These are phyloP conservation scores for Phytophthora sp. DNA, from an alignment of 352 stramenopile species.

Conservation along the genomic window DNA sequence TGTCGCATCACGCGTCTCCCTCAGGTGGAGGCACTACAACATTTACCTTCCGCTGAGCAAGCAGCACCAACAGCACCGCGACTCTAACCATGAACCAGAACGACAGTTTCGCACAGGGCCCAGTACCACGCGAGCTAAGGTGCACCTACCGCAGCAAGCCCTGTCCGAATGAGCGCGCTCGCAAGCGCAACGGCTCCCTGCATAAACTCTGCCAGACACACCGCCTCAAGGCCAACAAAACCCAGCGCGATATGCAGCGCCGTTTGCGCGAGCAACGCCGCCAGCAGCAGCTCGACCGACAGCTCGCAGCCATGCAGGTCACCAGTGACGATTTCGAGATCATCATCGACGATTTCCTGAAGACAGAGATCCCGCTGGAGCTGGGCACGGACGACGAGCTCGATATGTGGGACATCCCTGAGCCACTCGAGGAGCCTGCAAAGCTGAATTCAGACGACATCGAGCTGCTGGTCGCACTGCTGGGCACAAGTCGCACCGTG, in stretches of 20 bases:
- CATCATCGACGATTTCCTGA: constrained; percentile 37
- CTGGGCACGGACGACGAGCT: constrained; percentile 40
- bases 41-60: constrained; percentile 34
- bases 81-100: constrained; percentile 26
- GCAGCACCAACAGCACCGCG: constrained; percentile 8
- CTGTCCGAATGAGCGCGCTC: constrained; percentile 51
- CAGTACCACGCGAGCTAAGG: constrained; percentile 33
- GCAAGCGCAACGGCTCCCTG: constrained; percentile 54
- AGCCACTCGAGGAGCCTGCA: constrained; percentile 34
- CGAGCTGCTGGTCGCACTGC: constrained; percentile 34
- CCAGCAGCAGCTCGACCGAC: constrained; percentile 30
- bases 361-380: constrained; percentile 31
- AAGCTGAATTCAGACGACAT: constrained; percentile 41
- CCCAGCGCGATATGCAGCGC: constrained; percentile 54
- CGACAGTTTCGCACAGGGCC: constrained; percentile 6
- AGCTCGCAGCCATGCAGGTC: constrained; percentile 26
- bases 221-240: constrained; percentile 61
- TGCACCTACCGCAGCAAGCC: constrained; percentile 61
- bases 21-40: constrained; percentile 21
- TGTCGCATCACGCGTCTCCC: not conserved
- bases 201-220: constrained; percentile 63
- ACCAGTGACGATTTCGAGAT: constrained; percentile 20
- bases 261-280: constrained; percentile 38
- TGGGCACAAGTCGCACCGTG: constrained; percentile 26
- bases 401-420: constrained; percentile 40